phyloP scores from a whole-genome alignment of 2,329 filamentous ascomycete species.

The Monosporascus sp. region DNA sequence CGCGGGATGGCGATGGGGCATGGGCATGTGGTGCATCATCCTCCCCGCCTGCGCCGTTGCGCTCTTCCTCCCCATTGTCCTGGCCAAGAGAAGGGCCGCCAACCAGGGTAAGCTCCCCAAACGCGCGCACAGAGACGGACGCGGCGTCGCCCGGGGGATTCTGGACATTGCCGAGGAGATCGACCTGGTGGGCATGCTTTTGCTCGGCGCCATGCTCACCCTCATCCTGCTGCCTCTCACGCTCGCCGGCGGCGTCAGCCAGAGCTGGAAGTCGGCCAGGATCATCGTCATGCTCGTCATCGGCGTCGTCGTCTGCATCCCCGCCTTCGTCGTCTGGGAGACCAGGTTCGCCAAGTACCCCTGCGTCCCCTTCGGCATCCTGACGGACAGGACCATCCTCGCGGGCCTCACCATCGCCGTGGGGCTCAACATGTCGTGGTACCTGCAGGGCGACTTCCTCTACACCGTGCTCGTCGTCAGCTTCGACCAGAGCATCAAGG shows the following conservation, averaged over 20 bases:
- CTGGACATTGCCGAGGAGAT: constrained; percentile 43
- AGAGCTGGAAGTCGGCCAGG: constrained; percentile 32
- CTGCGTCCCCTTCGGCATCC: constrained; percentile 55
- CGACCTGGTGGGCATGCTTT: constrained; percentile 40
- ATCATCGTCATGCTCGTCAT: constrained; percentile 42
- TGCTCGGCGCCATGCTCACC: constrained; percentile 42
- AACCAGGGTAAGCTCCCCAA: constrained; percentile 42
- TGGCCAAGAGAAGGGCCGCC: constrained; percentile 48
- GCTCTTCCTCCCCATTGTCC: constrained; percentile 45
- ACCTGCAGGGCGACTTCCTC: constrained; percentile 59
- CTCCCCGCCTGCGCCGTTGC: constrained; percentile 53
- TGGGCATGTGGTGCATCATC: constrained; percentile 61
- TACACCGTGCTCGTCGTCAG: constrained; percentile 58
- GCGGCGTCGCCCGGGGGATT: constrained; percentile 20
- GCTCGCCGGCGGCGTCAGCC: constrained; percentile 37
- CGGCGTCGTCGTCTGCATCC: constrained; percentile 41
- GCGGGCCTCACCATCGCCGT: constrained; percentile 55
- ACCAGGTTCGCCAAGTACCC: constrained; percentile 40
- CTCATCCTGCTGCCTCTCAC: constrained; percentile 42
- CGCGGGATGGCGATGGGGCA: constrained; percentile 57
- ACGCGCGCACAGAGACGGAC: constrained; percentile 27
- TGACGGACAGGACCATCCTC: constrained; percentile 63
- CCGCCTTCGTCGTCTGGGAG: constrained; percentile 47
- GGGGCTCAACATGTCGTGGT: constrained; percentile 55
- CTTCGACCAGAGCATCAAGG: constrained; percentile 53